These are phyloP conservation scores for Fraxinus pennsylvanica DNA, from an alignment of 257 asterid genomes.

Conservation along the genomic window DNA sequence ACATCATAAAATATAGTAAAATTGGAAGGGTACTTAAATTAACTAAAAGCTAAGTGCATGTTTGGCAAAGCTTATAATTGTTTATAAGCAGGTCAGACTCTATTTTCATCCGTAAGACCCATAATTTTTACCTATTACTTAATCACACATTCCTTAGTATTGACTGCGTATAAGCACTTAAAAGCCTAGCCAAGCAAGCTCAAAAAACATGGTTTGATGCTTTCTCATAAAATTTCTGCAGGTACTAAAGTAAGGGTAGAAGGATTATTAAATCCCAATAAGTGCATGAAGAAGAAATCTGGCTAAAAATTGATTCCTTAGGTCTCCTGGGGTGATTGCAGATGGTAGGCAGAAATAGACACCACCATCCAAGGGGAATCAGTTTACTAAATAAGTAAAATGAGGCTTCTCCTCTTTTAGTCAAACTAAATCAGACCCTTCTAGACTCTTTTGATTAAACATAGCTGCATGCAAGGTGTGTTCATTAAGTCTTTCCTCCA, in stretches of 20 bases:
- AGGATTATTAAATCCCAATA: not conserved
- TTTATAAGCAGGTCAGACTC: too few species aligned
- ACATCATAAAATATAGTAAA: not conserved
- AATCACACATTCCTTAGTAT: too few species aligned
- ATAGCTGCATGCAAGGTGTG: not conserved
- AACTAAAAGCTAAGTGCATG: not conserved
- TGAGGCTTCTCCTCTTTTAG: not conserved
- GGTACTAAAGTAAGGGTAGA: not conserved
- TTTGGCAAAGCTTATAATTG: too few species aligned
- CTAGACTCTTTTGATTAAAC: not conserved
- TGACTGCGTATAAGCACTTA: too few species aligned
- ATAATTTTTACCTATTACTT: too few species aligned
- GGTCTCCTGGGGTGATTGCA: not conserved
- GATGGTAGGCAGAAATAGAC: not conserved
- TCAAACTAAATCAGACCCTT: not conserved
- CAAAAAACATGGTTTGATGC: not conserved
- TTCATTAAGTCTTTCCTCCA: not conserved
- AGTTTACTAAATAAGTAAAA: not conserved
- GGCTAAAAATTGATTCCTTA: not conserved
- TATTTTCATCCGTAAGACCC: too few species aligned
- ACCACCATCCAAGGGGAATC: not conserved
- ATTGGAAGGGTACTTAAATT: not conserved
- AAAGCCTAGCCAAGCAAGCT: too few species aligned
- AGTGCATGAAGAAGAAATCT: not conserved
- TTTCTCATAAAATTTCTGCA: not conserved